Base-by-base conservation (phyloP, 306 rosid species). In the Erythrophleum fordii region DNA sequence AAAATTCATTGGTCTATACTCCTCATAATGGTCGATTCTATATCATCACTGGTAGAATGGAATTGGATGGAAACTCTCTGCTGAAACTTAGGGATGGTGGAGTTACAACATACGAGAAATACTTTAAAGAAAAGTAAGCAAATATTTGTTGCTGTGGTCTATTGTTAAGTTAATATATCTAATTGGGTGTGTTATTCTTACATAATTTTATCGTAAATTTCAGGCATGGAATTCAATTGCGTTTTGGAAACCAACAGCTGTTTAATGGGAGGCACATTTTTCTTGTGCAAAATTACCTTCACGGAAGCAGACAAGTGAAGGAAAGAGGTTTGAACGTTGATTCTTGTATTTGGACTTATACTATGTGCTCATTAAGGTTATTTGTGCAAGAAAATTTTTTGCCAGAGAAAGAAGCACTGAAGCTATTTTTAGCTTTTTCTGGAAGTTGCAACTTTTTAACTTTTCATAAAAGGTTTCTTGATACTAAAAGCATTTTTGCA, bases 21-120 rank as follows among this genome's bases (percentile, higher is more conserved):
- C 97, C 97, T 52, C 99, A 95, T 60, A 93, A 80, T 56, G 89
- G 72, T 31, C 16, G 29, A 41, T 53, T 86, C 28, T 95, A 95
- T 84, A 83, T 85, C 83, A 89, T 87, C 58, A 86, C 88, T 41
- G 85, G 68, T 77, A 53, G 69, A 51, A 58, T 77, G 84, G 58
- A 78, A 6, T 75, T 95, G 83, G 39, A 91, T 73, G 95, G 91
- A 46, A 91, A 86, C 77, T 93, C 99, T 5, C 58, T 8, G 72
- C 65, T 93, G 45, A 35, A 2, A 26, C 76, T 89, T 11, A 77
- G 76, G 69, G 61, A 64, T 64, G 97, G 92, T 44, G 81, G 42
- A 77, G 53, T 44, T 41, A 83, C 82, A 49, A 68, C 95, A 0
- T 95, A 95, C 92, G 91, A 84, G 83, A 78, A 88, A 18, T 86